phyloP scores from a whole-genome alignment of 2,329 filamentous ascomycete species.

The Fusarium tuaranense region DNA sequence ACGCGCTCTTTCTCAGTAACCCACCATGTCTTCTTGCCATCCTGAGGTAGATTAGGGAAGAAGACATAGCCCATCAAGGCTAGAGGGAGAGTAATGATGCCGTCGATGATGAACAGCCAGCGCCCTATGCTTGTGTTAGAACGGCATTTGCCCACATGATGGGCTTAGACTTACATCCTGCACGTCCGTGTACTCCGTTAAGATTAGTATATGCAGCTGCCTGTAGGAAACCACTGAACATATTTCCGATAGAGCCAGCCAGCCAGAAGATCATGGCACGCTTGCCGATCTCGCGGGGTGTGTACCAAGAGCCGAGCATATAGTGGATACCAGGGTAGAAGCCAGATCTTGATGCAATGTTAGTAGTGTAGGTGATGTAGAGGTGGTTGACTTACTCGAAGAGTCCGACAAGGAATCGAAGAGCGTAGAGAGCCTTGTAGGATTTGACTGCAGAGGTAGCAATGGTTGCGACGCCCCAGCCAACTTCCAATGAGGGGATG shows the following conservation, averaged over 20 bases:
- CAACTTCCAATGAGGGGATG: slow-evolving; percentile 29
- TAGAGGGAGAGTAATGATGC: slow-evolving; percentile 30
- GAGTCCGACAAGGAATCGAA: slow-evolving; percentile 30
- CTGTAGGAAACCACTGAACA: slow-evolving; percentile 32
- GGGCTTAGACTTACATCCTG: slow-evolving; percentile 15
- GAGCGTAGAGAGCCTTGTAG: slow-evolving; percentile 22
- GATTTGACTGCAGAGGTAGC: slow-evolving; percentile 21
- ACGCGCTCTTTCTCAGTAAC: slow-evolving; percentile 24
- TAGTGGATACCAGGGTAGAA: slow-evolving; percentile 36
- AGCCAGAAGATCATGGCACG: slow-evolving; percentile 36
- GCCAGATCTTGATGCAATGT: slow-evolving; percentile 14
- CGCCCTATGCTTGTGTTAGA: slow-evolving; percentile 22
- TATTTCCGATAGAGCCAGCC: slow-evolving; percentile 25
- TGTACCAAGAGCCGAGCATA: slow-evolving; percentile 41
- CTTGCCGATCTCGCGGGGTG: slow-evolving; percentile 36
- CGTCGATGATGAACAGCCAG: slow-evolving; percentile 35
- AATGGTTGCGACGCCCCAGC: slow-evolving; percentile 34
- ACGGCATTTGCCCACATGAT: too few relatives aligned
- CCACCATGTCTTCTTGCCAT: slow-evolving; percentile 34
- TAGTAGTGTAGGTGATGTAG: background rate
- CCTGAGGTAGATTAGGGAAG: slow-evolving; percentile 33
- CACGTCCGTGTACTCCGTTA: slow-evolving; percentile 23
- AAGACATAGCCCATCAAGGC: slow-evolving; percentile 25
- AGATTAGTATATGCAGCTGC: slow-evolving; percentile 29
- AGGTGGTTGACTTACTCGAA: slow-evolving; percentile 21